Base-by-base conservation (phyloP, 495 filamentous ascomycete genomes). In the Talaromyces adpressus region DNA sequence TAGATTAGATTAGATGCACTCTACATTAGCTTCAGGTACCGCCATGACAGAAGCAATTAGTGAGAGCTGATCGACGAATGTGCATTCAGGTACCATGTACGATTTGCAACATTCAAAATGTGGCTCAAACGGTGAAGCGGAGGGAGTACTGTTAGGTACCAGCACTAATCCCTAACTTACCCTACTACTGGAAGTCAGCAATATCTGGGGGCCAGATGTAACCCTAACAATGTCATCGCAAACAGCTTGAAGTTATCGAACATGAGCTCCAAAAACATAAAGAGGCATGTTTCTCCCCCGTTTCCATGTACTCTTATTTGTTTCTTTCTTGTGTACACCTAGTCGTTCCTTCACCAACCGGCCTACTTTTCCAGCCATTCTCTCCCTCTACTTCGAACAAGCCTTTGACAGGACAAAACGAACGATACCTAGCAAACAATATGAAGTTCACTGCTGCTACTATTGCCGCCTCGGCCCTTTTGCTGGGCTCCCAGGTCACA, bases 371-470 rank as follows among this genome's bases (percentile, higher is more conserved):
- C 5, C 18, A 49, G 18, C 8, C 18, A 49, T 8, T 20, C n/a
- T 49, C 45, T 20, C 18, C 5, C 41, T 16, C 41, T 49, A 7
- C 45, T 49, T 20, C 8, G n/a, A 8, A 49, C n/a, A 49, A 20
- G 5, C n/a, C n/a, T 20, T 49, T 9, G 45, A 49, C n/a, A 49
- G 45, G 45, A 49, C n/a, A 20, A 49, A 20, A 9, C 18, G 9
- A 12, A 4, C 18, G 18, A 49, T 20, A 49, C 1, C 39, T 2
- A 45, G 14, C 45, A 8, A 5, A 58, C 60, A 53, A 51, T 23
- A 62, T 62, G 60, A 62, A 62, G 45, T 53, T 53, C 27, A 23
- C 29, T 6, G 41, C 45, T 18, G 23, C 47, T 62, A 34, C 41
- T 32, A 16, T 53, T 22, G 45, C 47, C 25, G 47, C 25, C 29